Base-by-base conservation (phyloP, 202 grass and related monocot species). In the Panicum hallii region DNA sequence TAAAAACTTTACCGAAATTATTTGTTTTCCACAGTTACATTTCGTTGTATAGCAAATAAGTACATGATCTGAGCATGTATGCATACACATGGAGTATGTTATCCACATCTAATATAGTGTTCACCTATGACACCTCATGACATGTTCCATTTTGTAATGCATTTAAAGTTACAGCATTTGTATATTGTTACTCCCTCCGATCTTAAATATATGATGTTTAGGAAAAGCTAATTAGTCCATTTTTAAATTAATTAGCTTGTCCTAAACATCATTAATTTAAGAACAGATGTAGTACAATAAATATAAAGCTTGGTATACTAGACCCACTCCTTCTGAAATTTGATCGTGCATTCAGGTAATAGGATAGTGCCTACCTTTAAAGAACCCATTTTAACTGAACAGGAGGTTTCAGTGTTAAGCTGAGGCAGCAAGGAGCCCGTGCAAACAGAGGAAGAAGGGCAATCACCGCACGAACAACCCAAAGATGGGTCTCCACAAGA, bases 381-480 rank as follows among this genome's bases (percentile, higher is more conserved):
- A 83, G 91, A 94, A 77, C 88, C 91, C 85, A 96, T 88, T 76
- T 88, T 94, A 85, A 99, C 47, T 63, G 86, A 88, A 76, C 97
- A 99, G 46, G 89, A 89, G 74, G 72, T 86, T 63, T 85, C 88
- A 64, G 66, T 72, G 55, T 75, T 87, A 52, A 67, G 47, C 84
- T 90, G 66, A 72, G 86, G 77, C 46, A 66, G 53, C 43, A 78
- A 73, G 78, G 91, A 92, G 75, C 82, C 90, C 68, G 42, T 60
- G 70, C 97, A 99, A 81, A 78, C 93, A 88, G 84, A 78, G 85
- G 93, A 90, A 61, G 91, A 94, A 75, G 93, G 96, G 73, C 97
- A 99, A 84, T 99, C 97, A 30, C 97, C 97, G 61, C 97, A 99
- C 52, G 97, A 99, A 74, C 97, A 99, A 36, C 93, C 97, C 65